Evolutionary conservation across 371 early-diverging fungal genomes (phyloP), one percentile per base, ranked within the genome.

Genomic region (Apophysomyces elegans): DNA sequence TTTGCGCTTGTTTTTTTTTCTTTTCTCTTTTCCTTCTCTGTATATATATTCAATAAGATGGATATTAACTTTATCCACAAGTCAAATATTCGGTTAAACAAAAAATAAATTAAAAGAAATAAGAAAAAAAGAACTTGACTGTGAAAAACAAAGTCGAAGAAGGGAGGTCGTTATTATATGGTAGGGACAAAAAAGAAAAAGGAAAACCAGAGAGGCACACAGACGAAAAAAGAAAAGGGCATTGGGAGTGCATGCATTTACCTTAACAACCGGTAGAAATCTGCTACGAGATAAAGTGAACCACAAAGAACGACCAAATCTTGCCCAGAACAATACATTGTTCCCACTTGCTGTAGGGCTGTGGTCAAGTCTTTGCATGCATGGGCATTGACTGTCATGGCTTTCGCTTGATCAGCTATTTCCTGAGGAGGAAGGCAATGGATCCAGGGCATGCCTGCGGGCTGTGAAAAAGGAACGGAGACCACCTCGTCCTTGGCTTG

Each of bases 381-480:
- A 7, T 66, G 44, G 5, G 69, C 63, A 43, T 69, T 61, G 7
- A 41, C 26, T 5, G 59, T 68, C 36, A 45, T 41, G 26, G 44
- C 50, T 37, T 63, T 54, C 47, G 77, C 68, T 57, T 65, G n/a
- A 2, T 71, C 46, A 4, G 60, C 65, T 57, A 90, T 71, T 32
- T 79, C 83, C 3, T 32, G 58, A 0, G 91, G 80, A 1, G 64
- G 61, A 5, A 76, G 79, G 41, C 83, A 80, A 1, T 77, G 64
- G 44, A 96, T 85, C 96, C 96, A 97, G 3, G 94, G 91, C 96
- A 97, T 97, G 0, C 87, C 92, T 21, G 84, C 86, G 5, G 95
- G 94, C 59, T 82, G 80, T 16, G 85, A 79, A 69, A 96, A 97
- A 8, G 86, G 84, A 0, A 91, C 90, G 4, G 88, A 76, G 70